Evolutionary conservation across 768 basidiomycete species (phyloP).

Genomic region (Lactarius deliciosus): DNA sequence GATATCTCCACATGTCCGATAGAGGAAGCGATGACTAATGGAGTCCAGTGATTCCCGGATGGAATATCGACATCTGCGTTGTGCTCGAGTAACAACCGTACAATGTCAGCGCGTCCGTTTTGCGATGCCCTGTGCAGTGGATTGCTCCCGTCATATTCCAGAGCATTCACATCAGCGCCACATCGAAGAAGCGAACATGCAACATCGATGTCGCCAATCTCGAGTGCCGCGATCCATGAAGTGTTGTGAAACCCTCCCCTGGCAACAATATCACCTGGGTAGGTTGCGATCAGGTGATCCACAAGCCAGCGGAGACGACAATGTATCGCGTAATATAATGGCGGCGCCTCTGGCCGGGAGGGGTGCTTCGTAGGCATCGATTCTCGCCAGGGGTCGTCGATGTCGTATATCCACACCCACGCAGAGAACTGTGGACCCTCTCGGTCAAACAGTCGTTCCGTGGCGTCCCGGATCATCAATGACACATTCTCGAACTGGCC

Average conservation of each 20-base stretch:
- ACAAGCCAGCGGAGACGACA: not conserved
- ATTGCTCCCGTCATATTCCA: no score
- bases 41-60: no score
- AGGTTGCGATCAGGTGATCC: not conserved
- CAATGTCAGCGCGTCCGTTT: not conserved
- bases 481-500: not conserved
- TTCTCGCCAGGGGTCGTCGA: not conserved
- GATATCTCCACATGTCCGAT: no score
- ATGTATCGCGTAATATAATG: conserved; percentile 1
- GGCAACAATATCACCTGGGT: not conserved
- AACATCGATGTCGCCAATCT: not conserved
- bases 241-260: not conserved
- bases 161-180: not conserved
- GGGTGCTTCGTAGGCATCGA: not conserved
- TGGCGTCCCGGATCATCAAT: not conserved
- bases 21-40: no score
- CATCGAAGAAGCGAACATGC: not conserved
- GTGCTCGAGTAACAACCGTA: conserved; percentile 6
- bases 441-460: not conserved
- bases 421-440: not conserved
- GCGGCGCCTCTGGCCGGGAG: not conserved
- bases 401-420: conserved; percentile 14
- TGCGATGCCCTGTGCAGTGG: not conserved
- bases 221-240: not conserved
- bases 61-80: not conserved